These are phyloP conservation scores for Stachybotrys echinatus DNA, from an alignment of 2,329 filamentous ascomycete genomes.

Conservation along the genomic window DNA sequence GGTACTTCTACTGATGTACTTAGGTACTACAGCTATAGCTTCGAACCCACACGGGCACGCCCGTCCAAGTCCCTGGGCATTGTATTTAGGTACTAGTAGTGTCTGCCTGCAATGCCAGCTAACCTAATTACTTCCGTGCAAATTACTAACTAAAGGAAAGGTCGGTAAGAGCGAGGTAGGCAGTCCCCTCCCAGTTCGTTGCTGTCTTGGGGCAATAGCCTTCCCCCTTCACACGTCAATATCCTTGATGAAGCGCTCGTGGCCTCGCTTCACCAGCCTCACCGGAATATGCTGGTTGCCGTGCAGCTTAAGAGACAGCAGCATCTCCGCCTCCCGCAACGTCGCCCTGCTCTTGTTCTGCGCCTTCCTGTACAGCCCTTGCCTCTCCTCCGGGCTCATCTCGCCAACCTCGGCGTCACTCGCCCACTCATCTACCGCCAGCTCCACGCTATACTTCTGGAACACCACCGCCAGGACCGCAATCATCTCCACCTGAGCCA, in stretches of 20 bases:
- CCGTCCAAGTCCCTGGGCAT: too few species aligned
- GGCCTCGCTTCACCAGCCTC: constrained; percentile 61
- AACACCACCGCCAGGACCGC: constrained; percentile 50
- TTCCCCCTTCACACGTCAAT: too few species aligned
- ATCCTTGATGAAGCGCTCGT: constrained; percentile 71
- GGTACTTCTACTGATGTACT: too few species aligned
- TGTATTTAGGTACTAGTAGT: too few species aligned
- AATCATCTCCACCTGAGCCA: constrained; percentile 55
- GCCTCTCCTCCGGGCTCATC: constrained; percentile 42
- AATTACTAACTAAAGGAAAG: too few species aligned
- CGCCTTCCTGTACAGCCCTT: constrained; percentile 56
- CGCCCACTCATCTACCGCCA: constrained; percentile 59
- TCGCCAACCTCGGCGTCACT: constrained; percentile 45
- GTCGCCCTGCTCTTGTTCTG: constrained; percentile 46
- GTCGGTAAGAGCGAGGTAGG: too few species aligned
- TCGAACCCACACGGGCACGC: too few species aligned
- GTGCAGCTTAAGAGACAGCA: constrained; percentile 69
- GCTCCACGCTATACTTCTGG: constrained; percentile 60
- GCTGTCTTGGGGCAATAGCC: too few species aligned
- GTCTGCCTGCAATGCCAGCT: too few species aligned
- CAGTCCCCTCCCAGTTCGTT: too few species aligned
- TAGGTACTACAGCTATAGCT: too few species aligned
- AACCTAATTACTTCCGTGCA: too few species aligned
- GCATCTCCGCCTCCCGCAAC: constrained; percentile 49
- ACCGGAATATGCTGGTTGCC: constrained; percentile 57